phyloP scores from a whole-genome alignment of 306 rosid genomes.

The Pyrus betulifolia region DNA sequence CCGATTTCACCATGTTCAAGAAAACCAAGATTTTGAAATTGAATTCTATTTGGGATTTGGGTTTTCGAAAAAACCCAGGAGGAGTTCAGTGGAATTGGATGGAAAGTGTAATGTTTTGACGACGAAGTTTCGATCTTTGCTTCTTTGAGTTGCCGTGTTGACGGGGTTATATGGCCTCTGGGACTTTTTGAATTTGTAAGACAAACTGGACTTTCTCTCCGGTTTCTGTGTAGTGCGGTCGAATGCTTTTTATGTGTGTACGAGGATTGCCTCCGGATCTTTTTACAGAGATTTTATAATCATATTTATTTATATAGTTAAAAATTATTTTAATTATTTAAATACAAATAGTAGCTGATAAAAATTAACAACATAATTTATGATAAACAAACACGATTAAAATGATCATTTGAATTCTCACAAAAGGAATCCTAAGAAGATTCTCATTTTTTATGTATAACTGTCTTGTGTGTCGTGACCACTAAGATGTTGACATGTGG shows the following conservation, averaged over 20 bases:
- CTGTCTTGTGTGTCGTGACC: not conserved
- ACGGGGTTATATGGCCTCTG: not conserved
- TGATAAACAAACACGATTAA: no score
- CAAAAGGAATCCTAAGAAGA: no score
- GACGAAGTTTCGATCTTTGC: not conserved
- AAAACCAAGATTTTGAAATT: not conserved
- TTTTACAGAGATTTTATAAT: no score
- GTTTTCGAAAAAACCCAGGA: not conserved
- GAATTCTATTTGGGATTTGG: not conserved
- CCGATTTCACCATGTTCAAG: slow-evolving; percentile 49
- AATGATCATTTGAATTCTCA: no score
- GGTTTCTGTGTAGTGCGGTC: not conserved
- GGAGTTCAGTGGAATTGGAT: not conserved
- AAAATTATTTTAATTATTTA: no score
- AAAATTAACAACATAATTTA: no score
- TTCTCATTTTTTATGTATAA: no score
- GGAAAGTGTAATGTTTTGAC: not conserved
- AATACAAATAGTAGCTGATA: fast-evolving
- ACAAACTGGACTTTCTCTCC: not conserved
- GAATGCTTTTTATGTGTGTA: not conserved
- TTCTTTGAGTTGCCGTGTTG: not conserved
- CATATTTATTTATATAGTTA: no score
- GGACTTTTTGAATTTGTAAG: not conserved
- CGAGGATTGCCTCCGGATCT: no score
- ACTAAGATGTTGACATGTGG: no score